Evolutionary conservation across 2,329 filamentous ascomycete species (phyloP), one percentile per base, ranked within the genome.

Genomic region (Colletotrichum euphorbiae): DNA sequence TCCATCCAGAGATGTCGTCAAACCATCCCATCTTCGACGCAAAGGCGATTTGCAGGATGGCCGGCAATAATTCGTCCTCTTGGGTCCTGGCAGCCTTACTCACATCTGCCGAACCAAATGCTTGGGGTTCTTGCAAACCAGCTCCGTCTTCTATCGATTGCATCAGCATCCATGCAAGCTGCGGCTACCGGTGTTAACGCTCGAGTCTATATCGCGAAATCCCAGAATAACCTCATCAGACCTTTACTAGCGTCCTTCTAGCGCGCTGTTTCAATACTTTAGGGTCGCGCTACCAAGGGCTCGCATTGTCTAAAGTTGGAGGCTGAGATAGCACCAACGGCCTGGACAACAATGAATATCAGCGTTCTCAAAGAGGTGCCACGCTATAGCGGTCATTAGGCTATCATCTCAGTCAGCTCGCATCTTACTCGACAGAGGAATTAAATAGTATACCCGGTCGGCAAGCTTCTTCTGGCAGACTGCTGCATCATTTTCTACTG

Each of bases 321-420:
- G 62, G 56, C 62, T 56, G 48, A 66, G 46, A 46, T 55, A 4
- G 31, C 62, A 42, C 40, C 33, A 66, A 54, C 56, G 42, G 56
- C 21, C 33, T 48, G 40, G 48, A 24, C n/a, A 55, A 62, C 56
- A 55, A 62, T 42, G 31, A 48, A 21, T 48, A 2, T 42, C 33
- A 11, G n/a, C 45, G 51, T 13, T 15, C 57, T 48, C 46, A 28
- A 42, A 45, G 42, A 42, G 1, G 13, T 15, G 48, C 57, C 40
- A 13, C 48, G 43, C 63, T 28, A 33, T 12, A 7, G 7, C 24
- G 58, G 9, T 36, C 48, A 33, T 31, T 17, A 48, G 13, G 24
- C 56, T 24, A 6, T 48, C 38, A 13, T 54, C 24, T 51, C 0
- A 9, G 48, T 50, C 40, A 9, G 42, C 63, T 21, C 17, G 36